Percentiles rank a stretch among this genome's conserved stretches.
Conservation (phyloP, 306 rosid species). For the Rosa multiflora region DNA sequence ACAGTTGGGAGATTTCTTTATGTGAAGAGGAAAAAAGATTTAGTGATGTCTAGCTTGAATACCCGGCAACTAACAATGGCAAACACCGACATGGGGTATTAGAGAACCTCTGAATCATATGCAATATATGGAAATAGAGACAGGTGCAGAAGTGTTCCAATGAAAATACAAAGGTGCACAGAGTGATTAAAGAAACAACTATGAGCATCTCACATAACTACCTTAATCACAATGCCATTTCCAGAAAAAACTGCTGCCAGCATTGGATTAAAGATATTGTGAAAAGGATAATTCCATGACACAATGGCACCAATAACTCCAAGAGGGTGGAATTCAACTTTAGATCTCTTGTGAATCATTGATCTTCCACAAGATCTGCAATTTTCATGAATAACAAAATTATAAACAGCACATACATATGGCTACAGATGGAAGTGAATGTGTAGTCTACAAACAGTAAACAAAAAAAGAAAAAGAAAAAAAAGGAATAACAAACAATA, state of each 20-base stretch:
- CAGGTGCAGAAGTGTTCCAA: background rate
- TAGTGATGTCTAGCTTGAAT: background rate
- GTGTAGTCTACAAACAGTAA: conserved; percentile 9
- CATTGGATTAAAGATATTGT: conserved; percentile 89
- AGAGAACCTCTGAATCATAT: background rate
- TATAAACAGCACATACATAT: background rate
- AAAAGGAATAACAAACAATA: background rate
- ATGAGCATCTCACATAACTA: conserved; percentile 29
- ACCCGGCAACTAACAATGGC: conserved; percentile 16
- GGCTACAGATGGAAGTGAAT: conserved; percentile 13
- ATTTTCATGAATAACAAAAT: conserved; percentile 18
- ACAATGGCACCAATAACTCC: conserved; percentile 94
- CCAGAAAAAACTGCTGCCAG: conserved; percentile 90
- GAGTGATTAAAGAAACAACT: conserved; percentile 13
- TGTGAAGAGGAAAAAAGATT: background rate
- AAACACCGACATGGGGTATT: background rate
- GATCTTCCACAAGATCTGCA: conserved; percentile 84
- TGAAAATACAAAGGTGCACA: conserved; percentile 14
- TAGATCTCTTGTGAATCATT: conserved; percentile 83
- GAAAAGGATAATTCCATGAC: conserved; percentile 94
- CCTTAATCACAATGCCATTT: conserved; percentile 87
- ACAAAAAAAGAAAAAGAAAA: background rate
- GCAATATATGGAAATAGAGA: background rate
- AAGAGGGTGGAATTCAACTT: conserved; percentile 89
- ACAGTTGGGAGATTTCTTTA: conserved; percentile 4